A percentile compares a stretch with the other conserved stretches of the same genome.
phyloP scores from a whole-genome alignment of 768 basidiomycete species.

The Fomitopsis serialis region DNA sequence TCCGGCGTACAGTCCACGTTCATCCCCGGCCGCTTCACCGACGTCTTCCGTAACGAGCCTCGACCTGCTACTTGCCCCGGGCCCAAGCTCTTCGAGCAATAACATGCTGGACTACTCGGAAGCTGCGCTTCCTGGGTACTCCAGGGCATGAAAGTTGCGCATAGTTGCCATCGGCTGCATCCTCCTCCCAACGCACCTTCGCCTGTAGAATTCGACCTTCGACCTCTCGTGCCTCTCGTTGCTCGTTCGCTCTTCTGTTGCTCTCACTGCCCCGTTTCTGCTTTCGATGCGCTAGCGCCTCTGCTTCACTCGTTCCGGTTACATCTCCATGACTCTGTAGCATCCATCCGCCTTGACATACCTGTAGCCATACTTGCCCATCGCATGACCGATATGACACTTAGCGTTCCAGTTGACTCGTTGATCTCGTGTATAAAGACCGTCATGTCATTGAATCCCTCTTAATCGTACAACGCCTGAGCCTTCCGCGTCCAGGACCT shows the following conservation, averaged over 20 bases:
- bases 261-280: background rate
- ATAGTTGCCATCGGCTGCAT: background rate
- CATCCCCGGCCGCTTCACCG: background rate
- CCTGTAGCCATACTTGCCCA: background rate
- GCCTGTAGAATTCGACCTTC: background rate
- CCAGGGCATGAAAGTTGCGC: too few relatives aligned
- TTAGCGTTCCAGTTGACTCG: background rate
- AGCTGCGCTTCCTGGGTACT: too few relatives aligned
- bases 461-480: too few relatives aligned
- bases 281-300: background rate
- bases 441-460: too few relatives aligned
- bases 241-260: too few relatives aligned
- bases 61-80: background rate
- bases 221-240: background rate
- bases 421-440: too few relatives aligned
- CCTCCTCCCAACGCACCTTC: background rate
- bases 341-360: background rate
- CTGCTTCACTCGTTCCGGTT: too few relatives aligned
- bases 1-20: slow-evolving; percentile 18
- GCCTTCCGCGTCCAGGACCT: background rate
- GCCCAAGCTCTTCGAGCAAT: background rate
- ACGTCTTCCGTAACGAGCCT: background rate
- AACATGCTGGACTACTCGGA: background rate
- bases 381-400: background rate
- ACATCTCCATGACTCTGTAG: background rate